Evolutionary conservation across 257 asterid species (phyloP), one percentile per base, ranked within the genome.

Genomic region (Przewalskia tangutica): DNA sequence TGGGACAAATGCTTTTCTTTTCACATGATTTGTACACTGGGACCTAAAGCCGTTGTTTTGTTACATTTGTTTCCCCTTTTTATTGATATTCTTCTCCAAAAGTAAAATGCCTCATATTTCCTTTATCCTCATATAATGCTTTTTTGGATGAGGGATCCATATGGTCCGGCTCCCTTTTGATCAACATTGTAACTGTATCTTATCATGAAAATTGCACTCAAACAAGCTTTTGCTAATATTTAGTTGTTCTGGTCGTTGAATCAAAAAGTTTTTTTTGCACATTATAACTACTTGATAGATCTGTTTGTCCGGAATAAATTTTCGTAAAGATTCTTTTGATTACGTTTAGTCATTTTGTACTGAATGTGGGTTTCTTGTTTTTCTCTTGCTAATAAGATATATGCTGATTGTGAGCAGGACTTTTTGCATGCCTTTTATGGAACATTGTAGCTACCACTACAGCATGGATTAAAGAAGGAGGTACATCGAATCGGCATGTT

Each of bases 381-480:
- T 20, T 13, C 60, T 75, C 62, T 75, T 75, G 46, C 62, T 50
- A 32, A 75, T 75, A 62, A 75, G 79, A 50, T 75, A 73, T 51
- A 66, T 46, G 80, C 59, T 82, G 63, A 81, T 85, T 84, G 63
- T 84, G 77, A 83, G 62, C 97, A 94, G 98, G 98, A 79, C 91
- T 94, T 81, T 44, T 82, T 71, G 91, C 87, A 77, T 90, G 94
- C 80, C 97, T 94, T 65, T 81, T 90, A 50, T 94, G 98, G 98
- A 94, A 94, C 81, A 70, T 94, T 60, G 82, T 94, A 54, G 97
- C 98, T 34, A 95, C 91, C 82, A 93, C 97, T 23, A 92, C 97
- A 53, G 98, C 97, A 62, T 94, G 98, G 98, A 92, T 94, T 82
- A 94, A 89, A 89, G 83, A 71, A 32, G 97, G 97, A 92, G 97